Conservation (phyloP, 2,329 filamentous ascomycete genomes). For the Curvularia sp. region DNA sequence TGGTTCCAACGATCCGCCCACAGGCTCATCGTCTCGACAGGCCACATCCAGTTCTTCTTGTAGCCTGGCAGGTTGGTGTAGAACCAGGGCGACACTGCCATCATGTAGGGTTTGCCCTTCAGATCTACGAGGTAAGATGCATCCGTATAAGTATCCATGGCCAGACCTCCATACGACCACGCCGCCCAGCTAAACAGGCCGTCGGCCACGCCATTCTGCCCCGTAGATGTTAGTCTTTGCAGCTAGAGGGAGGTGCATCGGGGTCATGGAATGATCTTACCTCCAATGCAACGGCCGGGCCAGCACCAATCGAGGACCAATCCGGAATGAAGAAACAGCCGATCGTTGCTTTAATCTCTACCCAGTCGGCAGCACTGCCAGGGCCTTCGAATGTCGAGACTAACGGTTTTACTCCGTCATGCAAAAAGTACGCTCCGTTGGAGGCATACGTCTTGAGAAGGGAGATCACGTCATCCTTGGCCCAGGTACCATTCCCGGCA, state of each 20-base stretch:
- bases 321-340: neutral
- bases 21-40: conserved; percentile 60
- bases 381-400: neutral
- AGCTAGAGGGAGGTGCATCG: neutral
- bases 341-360: neutral
- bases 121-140: neutral
- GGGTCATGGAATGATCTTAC: neutral
- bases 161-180: neutral
- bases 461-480: neutral
- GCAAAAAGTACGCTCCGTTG: neutral
- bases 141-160: neutral
- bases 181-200: neutral
- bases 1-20: conserved; percentile 60
- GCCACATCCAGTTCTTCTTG: conserved; percentile 69
- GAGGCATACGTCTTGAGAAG: neutral
- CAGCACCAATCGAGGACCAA: neutral
- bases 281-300: neutral
- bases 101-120: conserved; percentile 52
- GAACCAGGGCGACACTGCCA: conserved; percentile 61
- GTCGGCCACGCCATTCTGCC: neutral
- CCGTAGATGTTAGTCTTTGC: neutral
- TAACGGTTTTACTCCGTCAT: neutral
- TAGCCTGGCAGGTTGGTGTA: conserved; percentile 64
- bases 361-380: neutral
- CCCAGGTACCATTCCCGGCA: neutral